These are phyloP conservation scores for Dryadomyces quercivorus DNA, from an alignment of 2,329 filamentous ascomycete genomes.

Conservation along the genomic window DNA sequence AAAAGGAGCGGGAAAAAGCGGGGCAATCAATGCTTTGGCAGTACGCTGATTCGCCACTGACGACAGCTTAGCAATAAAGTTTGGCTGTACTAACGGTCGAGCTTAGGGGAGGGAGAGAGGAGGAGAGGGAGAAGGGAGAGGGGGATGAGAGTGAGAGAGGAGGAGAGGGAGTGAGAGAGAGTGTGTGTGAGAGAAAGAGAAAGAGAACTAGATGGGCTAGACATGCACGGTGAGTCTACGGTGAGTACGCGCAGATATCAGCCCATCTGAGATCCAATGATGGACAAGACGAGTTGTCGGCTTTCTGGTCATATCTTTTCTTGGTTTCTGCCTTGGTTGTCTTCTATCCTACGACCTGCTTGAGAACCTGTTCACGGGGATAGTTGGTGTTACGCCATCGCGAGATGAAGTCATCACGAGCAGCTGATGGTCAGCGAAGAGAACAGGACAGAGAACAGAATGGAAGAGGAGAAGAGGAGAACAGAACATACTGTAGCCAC, in stretches of 20 bases:
- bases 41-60: neutral
- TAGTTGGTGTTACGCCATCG: constrained; percentile 63
- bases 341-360: constrained; percentile 19
- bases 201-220: too few species aligned
- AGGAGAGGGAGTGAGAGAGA: too few species aligned
- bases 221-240: too few species aligned
- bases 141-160: too few species aligned
- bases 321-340: too few species aligned
- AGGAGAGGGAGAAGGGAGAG: neutral
- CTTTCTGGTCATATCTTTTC: too few species aligned
- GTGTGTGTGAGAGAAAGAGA: too few species aligned
- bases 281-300: too few species aligned
- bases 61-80: neutral
- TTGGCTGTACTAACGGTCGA: neutral
- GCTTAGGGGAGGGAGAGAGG: neutral
- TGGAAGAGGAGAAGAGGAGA: too few species aligned
- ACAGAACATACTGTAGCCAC: constrained; percentile 69
- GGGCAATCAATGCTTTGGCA: neutral
- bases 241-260: too few species aligned
- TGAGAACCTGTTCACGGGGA: constrained; percentile 30
- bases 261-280: too few species aligned
- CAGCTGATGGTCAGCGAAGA: constrained; percentile 36
- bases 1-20: constrained; percentile 1
- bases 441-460: neutral
- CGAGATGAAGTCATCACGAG: constrained; percentile 70